Evolutionary conservation across 108 stramenopile genomes (phyloP).

Genomic region (Conticribra guillardii): DNA sequence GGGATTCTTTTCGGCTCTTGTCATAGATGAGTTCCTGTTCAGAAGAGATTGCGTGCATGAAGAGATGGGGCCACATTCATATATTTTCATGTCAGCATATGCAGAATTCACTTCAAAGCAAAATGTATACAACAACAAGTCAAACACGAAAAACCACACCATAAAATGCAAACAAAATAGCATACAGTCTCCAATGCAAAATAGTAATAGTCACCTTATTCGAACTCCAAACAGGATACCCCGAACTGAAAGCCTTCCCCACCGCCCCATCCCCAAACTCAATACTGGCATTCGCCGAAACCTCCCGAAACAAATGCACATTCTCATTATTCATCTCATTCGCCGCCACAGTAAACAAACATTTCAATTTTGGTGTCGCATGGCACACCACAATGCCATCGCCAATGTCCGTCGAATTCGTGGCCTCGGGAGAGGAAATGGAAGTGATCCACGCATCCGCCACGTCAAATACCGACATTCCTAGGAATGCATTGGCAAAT

Average conservation of each 20-base stretch:
- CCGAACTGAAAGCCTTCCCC: constrained; percentile 79
- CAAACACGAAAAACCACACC: neutral
- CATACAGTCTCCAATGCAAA: neutral
- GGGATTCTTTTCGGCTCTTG: constrained; percentile 51
- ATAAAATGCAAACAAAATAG: neutral
- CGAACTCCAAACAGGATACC: constrained; percentile 90
- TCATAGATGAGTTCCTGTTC: constrained; percentile 71
- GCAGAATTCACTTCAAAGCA: neutral
- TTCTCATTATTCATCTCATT: constrained; percentile 48
- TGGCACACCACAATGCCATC: neutral
- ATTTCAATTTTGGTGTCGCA: constrained; percentile 33
- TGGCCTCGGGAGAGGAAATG: constrained; percentile 4
- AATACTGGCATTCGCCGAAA: constrained; percentile 56
- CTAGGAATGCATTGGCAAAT: constrained; percentile 90
- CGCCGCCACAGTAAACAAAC: constrained; percentile 65
- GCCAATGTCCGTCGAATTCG: neutral
- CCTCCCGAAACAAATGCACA: constrained; percentile 57
- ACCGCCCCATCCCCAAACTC: constrained; percentile 84
- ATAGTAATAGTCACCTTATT: constrained; percentile 51
- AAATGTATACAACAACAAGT: neutral
- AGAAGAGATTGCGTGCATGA: no score
- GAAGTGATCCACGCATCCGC: constrained; percentile 91
- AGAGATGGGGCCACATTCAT: no score
- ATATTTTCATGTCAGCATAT: no score
- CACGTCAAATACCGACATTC: constrained; percentile 94